Percentiles rank a stretch among this genome's conserved stretches.
These are phyloP conservation scores for Leersia perrieri DNA, from an alignment of 176 grass and related monocot species.

Conservation along the genomic window DNA sequence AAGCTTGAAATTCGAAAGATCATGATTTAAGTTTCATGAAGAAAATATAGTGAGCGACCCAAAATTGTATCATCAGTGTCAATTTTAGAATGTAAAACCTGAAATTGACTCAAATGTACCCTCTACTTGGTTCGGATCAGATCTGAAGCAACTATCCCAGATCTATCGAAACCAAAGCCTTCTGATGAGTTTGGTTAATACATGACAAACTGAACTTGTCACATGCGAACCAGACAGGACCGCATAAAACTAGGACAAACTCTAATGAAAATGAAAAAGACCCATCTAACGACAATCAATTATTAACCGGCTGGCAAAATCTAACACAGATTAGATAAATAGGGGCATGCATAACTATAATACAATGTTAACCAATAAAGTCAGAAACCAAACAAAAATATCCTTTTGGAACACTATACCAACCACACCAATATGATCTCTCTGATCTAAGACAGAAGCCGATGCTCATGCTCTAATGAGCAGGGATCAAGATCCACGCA, in stretches of 20 bases:
- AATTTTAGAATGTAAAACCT: neutral
- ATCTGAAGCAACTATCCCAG: slow-evolving; percentile 13
- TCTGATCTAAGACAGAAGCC: neutral
- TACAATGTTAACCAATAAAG: neutral
- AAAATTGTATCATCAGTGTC: neutral
- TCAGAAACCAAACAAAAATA: neutral
- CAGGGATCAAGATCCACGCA: slow-evolving; percentile 7
- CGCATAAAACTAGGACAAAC: slow-evolving; percentile 13
- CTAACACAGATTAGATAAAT: neutral
- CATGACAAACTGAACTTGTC: neutral
- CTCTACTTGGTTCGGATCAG: neutral
- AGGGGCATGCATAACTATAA: neutral
- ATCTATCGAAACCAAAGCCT: neutral
- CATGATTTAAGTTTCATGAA: neutral
- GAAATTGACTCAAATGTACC: neutral
- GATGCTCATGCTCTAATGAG: neutral
- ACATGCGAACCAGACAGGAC: slow-evolving; percentile 12
- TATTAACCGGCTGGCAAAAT: slow-evolving; percentile 7
- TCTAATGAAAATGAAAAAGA: slow-evolving; percentile 27
- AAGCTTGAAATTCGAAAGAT: neutral
- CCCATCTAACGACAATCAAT: slow-evolving; percentile 23
- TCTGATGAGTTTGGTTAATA: neutral
- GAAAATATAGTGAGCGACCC: neutral
- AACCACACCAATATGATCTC: neutral
- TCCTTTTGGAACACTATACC: neutral